These are phyloP conservation scores for Emmonsiellopsis sp. DNA, from an alignment of 2,329 filamentous ascomycete species.

Conservation along the genomic window DNA sequence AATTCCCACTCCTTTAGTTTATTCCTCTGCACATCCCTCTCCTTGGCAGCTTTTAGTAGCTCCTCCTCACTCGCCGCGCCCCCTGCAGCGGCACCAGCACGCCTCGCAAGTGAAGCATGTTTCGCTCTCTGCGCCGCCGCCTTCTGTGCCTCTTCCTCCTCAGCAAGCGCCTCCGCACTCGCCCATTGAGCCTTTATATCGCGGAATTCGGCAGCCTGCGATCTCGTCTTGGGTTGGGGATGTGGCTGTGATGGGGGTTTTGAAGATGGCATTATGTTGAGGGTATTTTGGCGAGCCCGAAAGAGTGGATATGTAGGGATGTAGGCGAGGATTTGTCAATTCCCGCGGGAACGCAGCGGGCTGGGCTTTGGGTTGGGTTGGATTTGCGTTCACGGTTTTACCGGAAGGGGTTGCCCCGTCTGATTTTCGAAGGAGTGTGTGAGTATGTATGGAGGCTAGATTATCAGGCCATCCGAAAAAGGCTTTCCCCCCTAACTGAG, in stretches of 20 bases:
- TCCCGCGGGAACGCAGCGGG: no score
- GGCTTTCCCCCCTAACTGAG: no score
- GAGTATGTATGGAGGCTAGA: no score
- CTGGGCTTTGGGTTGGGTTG: no score
- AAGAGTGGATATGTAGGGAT: no score
- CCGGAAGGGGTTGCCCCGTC: no score
- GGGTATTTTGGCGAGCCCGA: no score
- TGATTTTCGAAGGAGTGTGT: no score
- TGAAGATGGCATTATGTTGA: not conserved
- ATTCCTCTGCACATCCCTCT: constrained; percentile 20
- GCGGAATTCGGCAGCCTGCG: constrained; percentile 9
- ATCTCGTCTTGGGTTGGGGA: not conserved
- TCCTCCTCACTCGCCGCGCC: constrained; percentile 9
- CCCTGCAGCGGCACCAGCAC: not conserved
- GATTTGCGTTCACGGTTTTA: no score
- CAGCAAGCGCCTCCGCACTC: constrained; percentile 11
- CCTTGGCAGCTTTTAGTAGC: constrained; percentile 15
- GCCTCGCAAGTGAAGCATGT: not conserved
- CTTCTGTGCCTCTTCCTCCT: constrained; percentile 11
- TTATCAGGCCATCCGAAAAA: no score
- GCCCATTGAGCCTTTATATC: constrained; percentile 15
- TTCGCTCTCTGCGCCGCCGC: constrained; percentile 5
- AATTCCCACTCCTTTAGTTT: constrained; percentile 28
- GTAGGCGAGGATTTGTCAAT: no score
- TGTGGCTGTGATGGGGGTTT: not conserved